Evolutionary conservation across 331 rosid genomes (phyloP).

Genomic region (Malus hybrid): DNA sequence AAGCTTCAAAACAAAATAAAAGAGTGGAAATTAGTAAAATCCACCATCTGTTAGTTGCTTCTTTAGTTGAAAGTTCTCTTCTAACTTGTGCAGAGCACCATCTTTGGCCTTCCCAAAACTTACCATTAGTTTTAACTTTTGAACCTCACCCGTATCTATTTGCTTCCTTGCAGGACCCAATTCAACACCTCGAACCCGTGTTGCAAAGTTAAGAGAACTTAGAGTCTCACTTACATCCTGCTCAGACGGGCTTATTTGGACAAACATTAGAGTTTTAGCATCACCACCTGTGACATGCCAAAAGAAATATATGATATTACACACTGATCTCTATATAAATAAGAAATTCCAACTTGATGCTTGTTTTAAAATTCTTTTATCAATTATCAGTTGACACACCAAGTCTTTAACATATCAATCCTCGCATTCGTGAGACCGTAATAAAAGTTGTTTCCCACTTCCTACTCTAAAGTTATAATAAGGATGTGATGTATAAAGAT

Average conservation of each 20-base stretch:
- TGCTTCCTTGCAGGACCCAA: slow-evolving; percentile 78
- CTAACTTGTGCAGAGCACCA: background rate
- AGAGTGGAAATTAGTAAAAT: background rate
- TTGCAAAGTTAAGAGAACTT: slow-evolving; percentile 72
- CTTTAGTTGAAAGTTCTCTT: background rate
- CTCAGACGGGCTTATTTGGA: slow-evolving; percentile 79
- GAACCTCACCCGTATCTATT: slow-evolving; percentile 57
- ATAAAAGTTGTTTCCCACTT: background rate
- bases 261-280: slow-evolving; percentile 75
- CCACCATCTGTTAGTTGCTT: background rate
- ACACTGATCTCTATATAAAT: background rate
- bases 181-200: slow-evolving; percentile 75
- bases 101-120: background rate
- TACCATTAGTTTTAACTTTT: slow-evolving; percentile 54
- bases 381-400: background rate
- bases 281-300: slow-evolving; percentile 50
- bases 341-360: background rate
- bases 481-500: background rate
- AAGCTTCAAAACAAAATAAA: slow-evolving; percentile 29
- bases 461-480: background rate
- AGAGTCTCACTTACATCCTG: slow-evolving; percentile 64
- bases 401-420: background rate
- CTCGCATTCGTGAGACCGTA: background rate
- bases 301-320: background rate
- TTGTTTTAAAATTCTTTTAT: background rate